Evolutionary conservation across 768 basidiomycete genomes (phyloP).

Genomic region (Plicaturopsis crispa): DNA sequence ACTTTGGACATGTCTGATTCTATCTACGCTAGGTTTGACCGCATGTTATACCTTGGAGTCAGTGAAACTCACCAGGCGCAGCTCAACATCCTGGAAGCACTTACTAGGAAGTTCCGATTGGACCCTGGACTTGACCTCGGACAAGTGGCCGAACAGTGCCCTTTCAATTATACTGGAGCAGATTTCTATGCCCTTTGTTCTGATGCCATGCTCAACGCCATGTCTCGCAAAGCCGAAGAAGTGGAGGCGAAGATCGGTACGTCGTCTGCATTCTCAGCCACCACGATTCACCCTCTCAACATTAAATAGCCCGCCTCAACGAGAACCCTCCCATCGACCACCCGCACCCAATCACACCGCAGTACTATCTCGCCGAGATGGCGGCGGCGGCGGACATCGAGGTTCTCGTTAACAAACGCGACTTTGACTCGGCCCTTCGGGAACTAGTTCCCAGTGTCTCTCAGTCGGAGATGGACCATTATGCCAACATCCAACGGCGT

Average conservation of each 20-base stretch:
- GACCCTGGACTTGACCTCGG: conserved; percentile 58
- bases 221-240: conserved; percentile 78
- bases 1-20: neutral
- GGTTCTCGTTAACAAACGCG: conserved; percentile 65
- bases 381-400: conserved; percentile 61
- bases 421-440: conserved; percentile 69
- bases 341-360: conserved; percentile 71
- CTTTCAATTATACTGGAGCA: conserved; percentile 94
- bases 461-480: conserved; percentile 79
- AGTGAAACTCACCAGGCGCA: conserved; percentile 82
- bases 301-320: conserved; percentile 38
- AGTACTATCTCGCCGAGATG: conserved; percentile 85
- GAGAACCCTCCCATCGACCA: conserved; percentile 32
- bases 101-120: conserved; percentile 89
- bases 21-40: conserved; percentile 70
- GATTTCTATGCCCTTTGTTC: conserved; percentile 98
- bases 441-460: conserved; percentile 79
- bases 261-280: conserved; percentile 8
- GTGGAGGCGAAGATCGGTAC: conserved; percentile 72
- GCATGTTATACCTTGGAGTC: conserved; percentile 93
- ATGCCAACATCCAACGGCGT: conserved; percentile 59
- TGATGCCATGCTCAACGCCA: conserved; percentile 92
- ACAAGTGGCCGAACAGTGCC: conserved; percentile 62
- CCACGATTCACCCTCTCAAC: conserved; percentile 4
- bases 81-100: conserved; percentile 75